These are phyloP conservation scores for Aspergillus aculeatus DNA, from an alignment of 2,329 filamentous ascomycete species.

Conservation along the genomic window DNA sequence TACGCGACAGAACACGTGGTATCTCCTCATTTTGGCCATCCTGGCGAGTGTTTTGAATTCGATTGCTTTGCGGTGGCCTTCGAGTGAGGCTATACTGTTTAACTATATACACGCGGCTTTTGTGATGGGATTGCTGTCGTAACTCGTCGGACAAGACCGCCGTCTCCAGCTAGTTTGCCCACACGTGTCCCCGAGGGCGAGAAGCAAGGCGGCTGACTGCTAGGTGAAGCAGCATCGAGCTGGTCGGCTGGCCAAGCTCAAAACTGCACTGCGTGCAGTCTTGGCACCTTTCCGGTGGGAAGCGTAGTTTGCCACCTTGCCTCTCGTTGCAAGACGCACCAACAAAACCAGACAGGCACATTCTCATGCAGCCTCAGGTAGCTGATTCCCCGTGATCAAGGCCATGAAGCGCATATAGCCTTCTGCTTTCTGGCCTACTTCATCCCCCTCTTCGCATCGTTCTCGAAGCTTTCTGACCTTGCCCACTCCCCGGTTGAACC, in stretches of 20 bases:
- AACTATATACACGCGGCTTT: background rate
- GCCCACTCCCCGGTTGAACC: slow-evolving; percentile 43
- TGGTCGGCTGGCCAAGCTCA: background rate
- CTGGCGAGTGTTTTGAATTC: no score
- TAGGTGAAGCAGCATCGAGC: background rate
- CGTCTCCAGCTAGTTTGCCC: background rate
- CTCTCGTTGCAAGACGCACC: background rate
- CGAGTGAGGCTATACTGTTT: background rate
- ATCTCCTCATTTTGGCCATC: no score
- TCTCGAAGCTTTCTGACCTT: slow-evolving; percentile 40
- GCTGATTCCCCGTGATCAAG: slow-evolving; percentile 29
- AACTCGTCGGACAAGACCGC: background rate
- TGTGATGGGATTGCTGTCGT: background rate
- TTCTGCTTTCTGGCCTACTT: slow-evolving; percentile 33
- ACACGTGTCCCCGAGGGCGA: background rate
- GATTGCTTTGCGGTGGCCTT: background rate
- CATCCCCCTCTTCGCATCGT: slow-evolving; percentile 35
- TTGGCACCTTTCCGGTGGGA: background rate
- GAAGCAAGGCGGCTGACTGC: background rate
- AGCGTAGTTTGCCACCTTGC: background rate
- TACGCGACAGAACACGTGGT: background rate
- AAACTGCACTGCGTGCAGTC: background rate
- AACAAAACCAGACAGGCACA: no score
- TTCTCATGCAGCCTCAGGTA: slow-evolving; percentile 6
- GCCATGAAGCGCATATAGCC: slow-evolving; percentile 39